Evolutionary conservation across 495 filamentous ascomycete genomes (phyloP), one percentile per base, ranked within the genome.

Genomic region (Penicillium pulvis): DNA sequence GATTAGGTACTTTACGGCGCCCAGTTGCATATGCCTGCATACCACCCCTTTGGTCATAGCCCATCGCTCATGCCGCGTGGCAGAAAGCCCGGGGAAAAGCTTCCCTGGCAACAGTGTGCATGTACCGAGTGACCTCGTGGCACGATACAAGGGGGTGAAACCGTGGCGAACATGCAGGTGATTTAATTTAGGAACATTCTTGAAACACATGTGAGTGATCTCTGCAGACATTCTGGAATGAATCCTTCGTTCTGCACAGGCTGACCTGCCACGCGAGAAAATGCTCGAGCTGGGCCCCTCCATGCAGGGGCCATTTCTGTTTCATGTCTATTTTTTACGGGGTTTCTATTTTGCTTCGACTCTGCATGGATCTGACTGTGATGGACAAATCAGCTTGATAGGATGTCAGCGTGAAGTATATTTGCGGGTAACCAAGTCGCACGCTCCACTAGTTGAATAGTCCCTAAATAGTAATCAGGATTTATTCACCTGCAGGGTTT

Each of bases 161-260:
- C 51, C 20, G 39, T 53, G 36, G 24, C 36, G 8, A 43, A 44
- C 39, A 31, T 54, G 39, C 35, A 54, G 17, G 35, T 28, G 24
- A 26, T 35, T 30, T 9, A 56, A 49, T 49, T 56, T 56, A 30
- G 54, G 54, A 47, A 33, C 43, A 56, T 49, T 56, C 44, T 39
- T 56, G 54, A 56, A 56, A 56, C 54, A 43, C 17, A 47, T 46
- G 24, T 47, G 20, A 30, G 20, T 36, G 35, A 45, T 55, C 47
- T 41, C 44, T n/a, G 12, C 44, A 49, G 47, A 48, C 50, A 61
- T 61, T 61, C 59, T 56, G 50, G 59, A 61, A 61, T 55, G 43
- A 44, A 53, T 49, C 54, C 50, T 47, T 52, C 47, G 30, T 30
- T 56, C 50, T 61, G 54, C 59, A 57, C 44, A 44, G 11, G 17